Percentiles rank a stretch among this genome's conserved stretches.
phyloP scores from a whole-genome alignment of 345 rosid species.

The Sapria himalayana region DNA sequence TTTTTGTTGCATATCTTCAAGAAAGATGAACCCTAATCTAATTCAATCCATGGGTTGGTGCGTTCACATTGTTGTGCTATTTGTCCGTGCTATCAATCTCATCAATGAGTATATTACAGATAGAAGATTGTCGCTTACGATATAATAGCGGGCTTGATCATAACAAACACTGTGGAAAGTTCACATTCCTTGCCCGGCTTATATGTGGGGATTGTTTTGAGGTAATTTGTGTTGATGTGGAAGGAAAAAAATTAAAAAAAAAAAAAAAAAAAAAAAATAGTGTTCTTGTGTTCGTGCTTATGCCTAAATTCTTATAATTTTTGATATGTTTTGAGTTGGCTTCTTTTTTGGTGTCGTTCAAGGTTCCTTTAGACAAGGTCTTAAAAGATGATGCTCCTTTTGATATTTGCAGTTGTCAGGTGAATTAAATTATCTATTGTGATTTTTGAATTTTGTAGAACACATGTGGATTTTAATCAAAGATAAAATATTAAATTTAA shows the following conservation, averaged over 20 bases:
- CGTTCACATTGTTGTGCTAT: no score
- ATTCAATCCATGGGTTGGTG: no score
- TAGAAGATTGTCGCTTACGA: constrained; percentile 92
- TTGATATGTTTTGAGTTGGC: constrained; percentile 4
- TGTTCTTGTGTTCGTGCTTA: no score
- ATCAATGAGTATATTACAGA: no score
- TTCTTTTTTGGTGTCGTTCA: constrained; percentile 9
- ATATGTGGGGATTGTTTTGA: constrained; percentile 91
- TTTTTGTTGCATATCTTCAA: no score
- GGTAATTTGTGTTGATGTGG: no score
- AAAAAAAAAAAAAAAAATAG: no score
- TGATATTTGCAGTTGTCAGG: constrained; percentile 97
- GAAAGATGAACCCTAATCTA: no score
- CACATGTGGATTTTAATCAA: constrained; percentile 7
- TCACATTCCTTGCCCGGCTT: constrained; percentile 81
- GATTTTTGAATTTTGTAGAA: constrained; percentile 3
- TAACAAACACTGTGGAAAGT: constrained; percentile 79
- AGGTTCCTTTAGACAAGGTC: constrained; percentile 73
- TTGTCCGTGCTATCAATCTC: no score
- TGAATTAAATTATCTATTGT: constrained; percentile 9
- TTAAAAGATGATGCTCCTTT: constrained; percentile 87
- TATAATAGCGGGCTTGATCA: constrained; percentile 95
- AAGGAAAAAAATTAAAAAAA: no score
- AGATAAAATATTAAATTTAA: constrained; percentile 5
- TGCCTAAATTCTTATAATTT: no score